Conservation (phyloP, 1,284 basidiomycete genomes). For the Fomitopsis pinicola region DNA sequence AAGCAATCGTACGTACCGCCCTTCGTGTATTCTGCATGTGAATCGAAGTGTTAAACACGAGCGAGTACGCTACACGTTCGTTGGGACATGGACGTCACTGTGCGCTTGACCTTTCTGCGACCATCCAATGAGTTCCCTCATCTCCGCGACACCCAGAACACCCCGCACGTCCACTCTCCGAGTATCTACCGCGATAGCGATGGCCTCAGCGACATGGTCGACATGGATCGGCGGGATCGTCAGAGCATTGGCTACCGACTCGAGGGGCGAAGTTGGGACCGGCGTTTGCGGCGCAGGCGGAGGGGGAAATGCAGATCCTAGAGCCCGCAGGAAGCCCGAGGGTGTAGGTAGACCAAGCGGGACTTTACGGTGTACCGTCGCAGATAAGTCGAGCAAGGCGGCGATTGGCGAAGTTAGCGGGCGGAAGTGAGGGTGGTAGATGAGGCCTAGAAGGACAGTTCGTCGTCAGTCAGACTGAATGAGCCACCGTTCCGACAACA, state of each 20-base stretch:
- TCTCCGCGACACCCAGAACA: constrained; percentile 70
- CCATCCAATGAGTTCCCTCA: constrained; percentile 76
- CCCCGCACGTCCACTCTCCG: constrained; percentile 50
- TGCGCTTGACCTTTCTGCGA: constrained; percentile 27
- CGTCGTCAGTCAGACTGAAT: constrained; percentile 2
- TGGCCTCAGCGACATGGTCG: constrained; percentile 90
- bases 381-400: constrained; percentile 78
- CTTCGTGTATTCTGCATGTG: background rate
- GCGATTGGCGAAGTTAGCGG: constrained; percentile 87
- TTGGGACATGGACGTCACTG: background rate
- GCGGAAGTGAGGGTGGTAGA: constrained; percentile 93
- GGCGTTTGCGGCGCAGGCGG: constrained; percentile 21
- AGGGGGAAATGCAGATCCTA: constrained; percentile 36
- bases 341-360: constrained; percentile 63
- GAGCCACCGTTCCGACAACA: constrained; percentile 13
- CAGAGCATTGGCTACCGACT: constrained; percentile 74
- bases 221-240: constrained; percentile 90
- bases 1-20: background rate
- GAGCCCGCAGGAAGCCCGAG: constrained; percentile 48
- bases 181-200: constrained; percentile 47
- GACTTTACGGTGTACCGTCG: constrained; percentile 54
- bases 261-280: constrained; percentile 42
- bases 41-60: background rate
- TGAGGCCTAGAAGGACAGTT: constrained; percentile 59
- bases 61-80: background rate